Base-by-base conservation (phyloP, 75 land plant genomes). In the Sequoia sempervirens region DNA sequence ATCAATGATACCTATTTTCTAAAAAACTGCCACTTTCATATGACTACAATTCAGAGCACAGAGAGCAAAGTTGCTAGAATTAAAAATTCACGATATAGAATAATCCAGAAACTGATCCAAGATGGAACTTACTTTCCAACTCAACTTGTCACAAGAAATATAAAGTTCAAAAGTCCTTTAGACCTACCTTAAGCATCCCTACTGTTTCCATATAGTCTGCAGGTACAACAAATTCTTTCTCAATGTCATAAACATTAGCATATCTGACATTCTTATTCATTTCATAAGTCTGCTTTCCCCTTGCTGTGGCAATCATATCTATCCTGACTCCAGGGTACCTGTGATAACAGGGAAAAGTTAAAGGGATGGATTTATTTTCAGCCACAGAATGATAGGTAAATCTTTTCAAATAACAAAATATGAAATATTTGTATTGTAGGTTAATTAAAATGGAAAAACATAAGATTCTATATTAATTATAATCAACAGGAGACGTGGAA, bases 221-320 rank as follows among this genome's bases (percentile, higher is more conserved):
- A 12, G 98, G 98, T 34, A 87, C 89, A n/a, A 93, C 87, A 58
- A 87, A 93, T 40, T 89, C 84, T 28, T 88, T 87, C 45, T 96
- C 96, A 26, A 88, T 87, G 79, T 94, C 92, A 81, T 87, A 91
- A 26, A 75, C 92, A 88, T 87, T 82, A 46, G 98, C 93, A 87
- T 88, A 91, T 84, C 91, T 89, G 47, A 96, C 98, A 85, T 96
- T 93, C 90, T 96, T 96, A 83, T 96, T 96, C 81, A 94, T 18
- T 83, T 96, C 98, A 73, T 91, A 96, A 9, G 91, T 86, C 88
- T 95, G 98, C 84, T 96, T 96, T 83, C 98, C 98, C 46, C 95
- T 86, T 30, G 86, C 87, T 0, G 89, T 81, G 4, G 98, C 86
- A 17, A 94, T 11, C 28, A 96, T 79, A 85, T 96, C 98, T 40